Base-by-base conservation (phyloP, 352 stramenopile genomes). In the Globisporangium cederbergense region DNA sequence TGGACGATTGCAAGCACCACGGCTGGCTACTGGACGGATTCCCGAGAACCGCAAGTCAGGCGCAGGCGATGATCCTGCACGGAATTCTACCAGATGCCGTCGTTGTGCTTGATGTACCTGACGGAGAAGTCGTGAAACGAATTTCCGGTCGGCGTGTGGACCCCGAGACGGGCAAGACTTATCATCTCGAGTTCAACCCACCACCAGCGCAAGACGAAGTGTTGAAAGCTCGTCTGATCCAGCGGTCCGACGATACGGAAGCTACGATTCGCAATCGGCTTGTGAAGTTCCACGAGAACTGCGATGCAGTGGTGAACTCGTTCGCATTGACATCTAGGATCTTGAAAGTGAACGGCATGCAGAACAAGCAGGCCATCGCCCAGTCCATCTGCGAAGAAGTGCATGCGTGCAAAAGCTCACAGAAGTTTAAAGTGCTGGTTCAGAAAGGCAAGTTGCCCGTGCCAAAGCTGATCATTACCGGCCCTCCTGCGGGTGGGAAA, bases 101-200 rank as follows among this genome's bases (percentile, higher is more conserved):
- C 62, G 72, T 98, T 10, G 80, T 97, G 43, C 85, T 99, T 32
- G 77, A 98, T 11, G 95, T 99, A 9, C 95, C 96, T 0, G 96
- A 99, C 68, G 90, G 93, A 30, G 89, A 98, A 38, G 86, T 99
- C 10, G 88, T 98, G 68, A 96, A 98, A 59, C 90, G 97, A 58
- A 98, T 99, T 58, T 98, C 92, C 42, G 97, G 97, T 53, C 85
- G 97, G 38, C 95, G 96, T 63, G 91, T 99, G 38, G 96, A 99
- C 73, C 94, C 97, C 28, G 83, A 86, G 38, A 97, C 80, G 3
- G 93, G 96, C 70, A 93, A 96, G 61, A 98, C 89, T 57, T 99
- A 99, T 75, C 97, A 99, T 59, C 77, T 98, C 6, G 97, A 98
- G 71, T 99, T 97, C 75, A 97, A 96, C 63, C 95, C 96, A n/a